phyloP scores from a whole-genome alignment of 192 early-diverging fungal genomes.

The Podila clonocystis region DNA sequence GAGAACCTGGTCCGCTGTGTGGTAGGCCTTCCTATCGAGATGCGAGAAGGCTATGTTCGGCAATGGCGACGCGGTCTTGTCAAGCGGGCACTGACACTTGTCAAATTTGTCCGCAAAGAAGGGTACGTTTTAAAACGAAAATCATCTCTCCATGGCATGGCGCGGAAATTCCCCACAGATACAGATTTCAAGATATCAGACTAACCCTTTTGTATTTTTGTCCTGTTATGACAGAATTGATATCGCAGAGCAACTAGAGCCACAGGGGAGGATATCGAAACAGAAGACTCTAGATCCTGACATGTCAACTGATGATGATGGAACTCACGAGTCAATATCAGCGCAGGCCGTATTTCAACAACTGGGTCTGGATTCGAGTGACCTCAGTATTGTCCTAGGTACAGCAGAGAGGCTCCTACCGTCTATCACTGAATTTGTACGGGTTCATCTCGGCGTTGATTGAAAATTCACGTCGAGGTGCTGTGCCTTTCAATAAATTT shows the following conservation, averaged over 20 bases:
- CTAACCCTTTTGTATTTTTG: neutral
- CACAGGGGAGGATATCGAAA: slow-evolving; percentile 3
- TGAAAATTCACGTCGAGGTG: neutral
- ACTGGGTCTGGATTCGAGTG: slow-evolving; percentile 35
- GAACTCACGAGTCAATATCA: neutral
- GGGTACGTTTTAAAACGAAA: slow-evolving; percentile 9
- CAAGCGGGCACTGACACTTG: slow-evolving; percentile 50
- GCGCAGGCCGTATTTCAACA: slow-evolving; percentile 39
- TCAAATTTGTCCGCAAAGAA: slow-evolving; percentile 55
- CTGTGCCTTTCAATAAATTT: too few relatives aligned
- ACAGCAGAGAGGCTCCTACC: slow-evolving; percentile 59
- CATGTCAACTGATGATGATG: slow-evolving; percentile 4
- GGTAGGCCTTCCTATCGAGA: slow-evolving; percentile 49
- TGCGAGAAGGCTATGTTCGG: slow-evolving; percentile 60
- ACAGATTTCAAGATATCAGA: too few relatives aligned
- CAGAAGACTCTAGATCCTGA: neutral
- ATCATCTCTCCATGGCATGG: neutral
- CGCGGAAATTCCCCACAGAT: too few relatives aligned
- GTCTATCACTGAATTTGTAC: slow-evolving; percentile 55
- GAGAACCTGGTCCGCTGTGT: slow-evolving; percentile 55
- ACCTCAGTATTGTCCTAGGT: slow-evolving; percentile 57
- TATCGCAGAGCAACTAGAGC: slow-evolving; percentile 23
- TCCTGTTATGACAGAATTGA: slow-evolving; percentile 11
- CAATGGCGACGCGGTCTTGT: slow-evolving; percentile 60
- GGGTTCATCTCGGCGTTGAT: slow-evolving; percentile 36